phyloP scores from a whole-genome alignment of 805 yeast genomes.

The Naumovozyma dairenensis region DNA sequence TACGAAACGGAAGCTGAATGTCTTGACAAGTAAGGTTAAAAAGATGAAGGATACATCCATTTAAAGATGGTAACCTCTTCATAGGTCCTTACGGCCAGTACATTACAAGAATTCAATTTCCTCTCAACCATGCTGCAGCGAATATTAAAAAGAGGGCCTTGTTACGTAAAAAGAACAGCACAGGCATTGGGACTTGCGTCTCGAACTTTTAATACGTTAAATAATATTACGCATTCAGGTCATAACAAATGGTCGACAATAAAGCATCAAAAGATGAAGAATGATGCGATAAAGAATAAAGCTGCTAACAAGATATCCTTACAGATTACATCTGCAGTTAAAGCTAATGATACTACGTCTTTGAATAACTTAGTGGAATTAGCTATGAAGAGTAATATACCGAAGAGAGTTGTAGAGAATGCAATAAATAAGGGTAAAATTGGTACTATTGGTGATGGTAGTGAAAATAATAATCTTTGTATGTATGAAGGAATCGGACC shows the following conservation, averaged over 20 bases:
- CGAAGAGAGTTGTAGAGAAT: slow-evolving; percentile 76
- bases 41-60: too few species aligned
- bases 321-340: slow-evolving; percentile 66
- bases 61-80: too few species aligned
- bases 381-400: slow-evolving; percentile 64
- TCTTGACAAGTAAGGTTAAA: too few species aligned
- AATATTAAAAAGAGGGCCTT: too few species aligned
- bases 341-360: slow-evolving; percentile 46
- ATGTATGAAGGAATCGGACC: slow-evolving; percentile 88
- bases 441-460: slow-evolving; percentile 44
- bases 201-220: neutral
- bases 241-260: slow-evolving; percentile 95
- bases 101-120: too few species aligned
- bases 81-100: too few species aligned
- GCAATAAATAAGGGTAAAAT: slow-evolving; percentile 73
- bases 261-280: slow-evolving; percentile 87
- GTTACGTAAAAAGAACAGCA: too few species aligned
- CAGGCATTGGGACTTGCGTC: too few species aligned
- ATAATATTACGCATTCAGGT: slow-evolving; percentile 36
- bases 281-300: slow-evolving; percentile 69
- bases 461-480: slow-evolving; percentile 40
- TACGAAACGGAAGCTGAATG: too few species aligned
- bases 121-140: too few species aligned
- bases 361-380: slow-evolving; percentile 61
- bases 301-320: slow-evolving; percentile 62